Base-by-base conservation (phyloP, 331 rosid species). In the Malus hybrid region DNA sequence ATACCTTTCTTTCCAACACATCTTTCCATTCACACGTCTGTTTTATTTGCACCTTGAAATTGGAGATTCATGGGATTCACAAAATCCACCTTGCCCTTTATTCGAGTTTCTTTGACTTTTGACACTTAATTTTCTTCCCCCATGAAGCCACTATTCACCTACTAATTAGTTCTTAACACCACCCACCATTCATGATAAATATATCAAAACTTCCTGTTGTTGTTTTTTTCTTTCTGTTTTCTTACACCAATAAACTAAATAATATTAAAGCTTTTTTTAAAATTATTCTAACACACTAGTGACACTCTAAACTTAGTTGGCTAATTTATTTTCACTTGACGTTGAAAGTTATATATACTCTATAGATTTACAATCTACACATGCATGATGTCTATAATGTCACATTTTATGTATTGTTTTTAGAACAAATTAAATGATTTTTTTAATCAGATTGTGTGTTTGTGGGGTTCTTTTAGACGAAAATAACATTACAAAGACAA, bases 41-140 rank as follows among this genome's bases (percentile, higher is more conserved):
- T 72, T 67, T 18, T 72, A 57, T 67, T 66, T 39, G 74, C 4
- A 31, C 72, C 78, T 73, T 67, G 82, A 66, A 68, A 77, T 54
- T 57, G 68, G 70, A 60, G 80, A 77, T 56, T 77, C 80, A 69
- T 77, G 80, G 80, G 80, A 67, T 77, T 77, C 66, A 67, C 69
- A 77, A 77, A 66, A 28, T 34, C 39, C 39, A 27, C 36, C 36
- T 78, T 24, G 52, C 36, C 57, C 27, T n/a, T 50, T 24, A 14
- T 33, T 77, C 7, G 24, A 62, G 20, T 69, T 62, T 48, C 65
- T 44, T 67, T 39, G 77, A 72, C 76, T 66, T 73, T 57, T 44
- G 74, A 6, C 59, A 1, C 24, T 5, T 27, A 10, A 54, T 7
- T 11, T 15, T 59, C 11, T 39, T 10, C 59, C 28, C 22, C n/a